A percentile compares a stretch with the other conserved stretches of the same genome.
phyloP scores from a whole-genome alignment of 345 rosid species.

The Syzygium oleosum region DNA sequence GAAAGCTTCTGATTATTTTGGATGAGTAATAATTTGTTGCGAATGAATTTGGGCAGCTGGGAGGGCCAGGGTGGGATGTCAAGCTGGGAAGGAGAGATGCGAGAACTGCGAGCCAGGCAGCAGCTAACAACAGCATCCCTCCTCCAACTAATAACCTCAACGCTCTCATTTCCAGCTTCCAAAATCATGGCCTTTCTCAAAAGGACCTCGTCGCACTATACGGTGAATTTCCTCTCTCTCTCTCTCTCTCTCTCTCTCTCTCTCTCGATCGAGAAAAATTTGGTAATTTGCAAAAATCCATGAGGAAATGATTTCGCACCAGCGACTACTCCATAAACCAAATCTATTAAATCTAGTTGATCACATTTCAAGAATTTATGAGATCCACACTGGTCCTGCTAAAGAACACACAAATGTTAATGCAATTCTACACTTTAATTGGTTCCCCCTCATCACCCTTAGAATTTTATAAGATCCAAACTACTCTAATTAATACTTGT shows the following conservation, averaged over 20 bases:
- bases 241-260: background rate
- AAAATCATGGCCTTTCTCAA: constrained; percentile 56
- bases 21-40: background rate
- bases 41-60: constrained; percentile 34
- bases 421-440: background rate
- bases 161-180: constrained; percentile 49
- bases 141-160: constrained; percentile 50
- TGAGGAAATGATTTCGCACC: background rate
- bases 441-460: background rate
- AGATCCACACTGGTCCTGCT: background rate
- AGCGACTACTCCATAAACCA: background rate
- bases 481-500: background rate
- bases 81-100: constrained; percentile 92
- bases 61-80: constrained; percentile 75
- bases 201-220: constrained; percentile 77
- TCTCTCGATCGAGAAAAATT: no score
- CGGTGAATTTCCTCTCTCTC: constrained; percentile 29
- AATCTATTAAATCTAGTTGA: background rate
- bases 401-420: background rate
- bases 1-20: background rate
- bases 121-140: constrained; percentile 74
- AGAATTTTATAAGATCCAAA: background rate
- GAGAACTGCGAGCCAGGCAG: constrained; percentile 64
- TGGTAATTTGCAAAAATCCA: background rate
- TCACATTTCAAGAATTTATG: background rate